phyloP scores from a whole-genome alignment of 2,329 filamentous ascomycete genomes.

The Thielaviopsis punctulata region DNA sequence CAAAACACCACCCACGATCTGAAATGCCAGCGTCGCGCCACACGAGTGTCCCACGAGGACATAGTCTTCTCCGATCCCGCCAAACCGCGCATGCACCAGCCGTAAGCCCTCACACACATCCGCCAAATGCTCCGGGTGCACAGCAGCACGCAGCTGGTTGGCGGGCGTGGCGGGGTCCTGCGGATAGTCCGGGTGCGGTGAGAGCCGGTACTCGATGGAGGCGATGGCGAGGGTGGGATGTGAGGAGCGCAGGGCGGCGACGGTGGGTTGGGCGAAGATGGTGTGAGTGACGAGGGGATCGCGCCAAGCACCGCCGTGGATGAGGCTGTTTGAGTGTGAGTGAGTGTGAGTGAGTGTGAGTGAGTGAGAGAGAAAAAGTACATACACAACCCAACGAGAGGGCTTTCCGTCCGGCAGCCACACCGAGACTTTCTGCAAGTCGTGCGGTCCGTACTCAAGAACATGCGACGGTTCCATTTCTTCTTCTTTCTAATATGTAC shows the following conservation, averaged over 20 bases:
- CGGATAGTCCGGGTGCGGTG: slow-evolving; percentile 29
- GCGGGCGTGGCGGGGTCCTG: slow-evolving; percentile 15
- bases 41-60: slow-evolving; percentile 45
- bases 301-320: slow-evolving; percentile 18
- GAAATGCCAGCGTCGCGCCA: slow-evolving; percentile 37
- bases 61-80: slow-evolving; percentile 31
- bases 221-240: slow-evolving; percentile 13
- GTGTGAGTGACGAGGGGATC: slow-evolving; percentile 14
- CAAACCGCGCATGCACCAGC: slow-evolving; percentile 27
- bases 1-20: too few species aligned
- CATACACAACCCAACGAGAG: slow-evolving; percentile 1
- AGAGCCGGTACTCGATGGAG: slow-evolving; percentile 43
- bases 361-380: background rate
- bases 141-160: slow-evolving; percentile 24
- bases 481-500: too few species aligned
- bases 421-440: slow-evolving; percentile 2
- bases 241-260: slow-evolving; percentile 1
- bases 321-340: slow-evolving; percentile 8
- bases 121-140: slow-evolving; percentile 41
- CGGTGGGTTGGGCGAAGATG: slow-evolving; percentile 9
- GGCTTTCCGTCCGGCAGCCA: background rate
- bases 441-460: background rate
- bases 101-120: slow-evolving; percentile 37
- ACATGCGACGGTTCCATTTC: background rate
- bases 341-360: background rate